phyloP scores from a whole-genome alignment of 495 filamentous ascomycete genomes.

The Trichoderma orchidacearum region DNA sequence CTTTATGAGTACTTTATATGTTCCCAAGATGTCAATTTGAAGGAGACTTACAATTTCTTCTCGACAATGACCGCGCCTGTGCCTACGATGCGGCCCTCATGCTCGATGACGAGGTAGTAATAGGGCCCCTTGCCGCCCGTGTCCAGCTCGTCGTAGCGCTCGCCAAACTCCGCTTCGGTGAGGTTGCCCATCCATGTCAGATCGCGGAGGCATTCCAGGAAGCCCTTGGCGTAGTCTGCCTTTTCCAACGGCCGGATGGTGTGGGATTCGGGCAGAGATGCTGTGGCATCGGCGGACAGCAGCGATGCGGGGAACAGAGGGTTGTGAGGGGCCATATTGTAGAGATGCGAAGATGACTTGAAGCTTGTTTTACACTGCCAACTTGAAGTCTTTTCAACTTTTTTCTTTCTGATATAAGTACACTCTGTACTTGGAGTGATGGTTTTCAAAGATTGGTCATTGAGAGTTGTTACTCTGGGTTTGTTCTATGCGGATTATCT shows the following conservation, averaged over 20 bases:
- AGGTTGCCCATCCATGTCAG: conserved; percentile 76
- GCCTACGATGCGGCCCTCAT: conserved; percentile 53
- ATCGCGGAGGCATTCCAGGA: conserved; percentile 68
- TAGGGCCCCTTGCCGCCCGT: conserved; percentile 53
- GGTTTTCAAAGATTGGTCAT: no score
- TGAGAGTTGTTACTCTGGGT: no score
- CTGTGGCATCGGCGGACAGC: conserved; percentile 49
- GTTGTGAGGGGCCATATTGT: conserved; percentile 6
- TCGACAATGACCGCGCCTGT: conserved; percentile 61
- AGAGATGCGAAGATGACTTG: no score
- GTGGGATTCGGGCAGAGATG: conserved; percentile 50
- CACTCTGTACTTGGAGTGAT: no score
- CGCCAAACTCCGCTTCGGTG: conserved; percentile 47
- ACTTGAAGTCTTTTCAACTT: no score
- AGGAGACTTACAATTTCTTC: conserved; percentile 48
- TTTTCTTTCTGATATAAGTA: no score
- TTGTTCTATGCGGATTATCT: no score
- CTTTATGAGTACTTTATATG: neutral
- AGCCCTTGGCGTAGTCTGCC: conserved; percentile 54
- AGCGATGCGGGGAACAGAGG: conserved; percentile 57
- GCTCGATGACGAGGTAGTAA: conserved; percentile 59
- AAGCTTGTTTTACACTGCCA: no score
- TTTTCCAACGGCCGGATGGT: conserved; percentile 48
- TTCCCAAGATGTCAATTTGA: no score
- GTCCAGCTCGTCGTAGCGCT: conserved; percentile 70